Conservation (phyloP, 768 basidiomycete genomes). For the Boletus patriciae region DNA sequence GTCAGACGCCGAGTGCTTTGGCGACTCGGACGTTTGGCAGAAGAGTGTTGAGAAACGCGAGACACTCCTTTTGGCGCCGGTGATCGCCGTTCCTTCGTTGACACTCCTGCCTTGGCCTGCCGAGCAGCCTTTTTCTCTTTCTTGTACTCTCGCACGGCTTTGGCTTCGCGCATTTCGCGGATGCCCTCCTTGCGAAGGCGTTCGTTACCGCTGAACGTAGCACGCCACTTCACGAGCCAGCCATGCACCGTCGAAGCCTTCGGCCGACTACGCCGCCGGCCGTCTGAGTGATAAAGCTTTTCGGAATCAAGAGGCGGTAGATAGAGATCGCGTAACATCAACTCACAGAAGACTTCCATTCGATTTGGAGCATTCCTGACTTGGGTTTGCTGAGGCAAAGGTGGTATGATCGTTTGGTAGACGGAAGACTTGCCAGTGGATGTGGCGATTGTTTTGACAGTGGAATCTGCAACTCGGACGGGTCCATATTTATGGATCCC, state of each 20-base stretch:
- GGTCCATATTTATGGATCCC: constrained; percentile 27
- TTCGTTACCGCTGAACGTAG: constrained; percentile 66
- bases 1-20: constrained; percentile 10
- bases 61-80: constrained; percentile 9
- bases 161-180: constrained; percentile 65
- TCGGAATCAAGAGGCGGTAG: not conserved
- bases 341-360: constrained; percentile 37
- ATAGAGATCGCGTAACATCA: not conserved
- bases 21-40: constrained; percentile 11
- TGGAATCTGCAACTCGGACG: not conserved
- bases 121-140: constrained; percentile 24
- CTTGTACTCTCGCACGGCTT: constrained; percentile 33
- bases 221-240: constrained; percentile 78
- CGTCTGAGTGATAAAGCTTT: constrained; percentile 37
- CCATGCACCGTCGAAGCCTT: constrained; percentile 66
- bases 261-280: constrained; percentile 47
- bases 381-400: constrained; percentile 1
- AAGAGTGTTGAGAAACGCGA: constrained; percentile 8
- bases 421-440: constrained; percentile 8
- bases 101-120: constrained; percentile 14
- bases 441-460: constrained; percentile 7
- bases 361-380: constrained; percentile 29
- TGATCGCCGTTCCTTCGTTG: constrained; percentile 16
- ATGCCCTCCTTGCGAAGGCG: constrained; percentile 64
- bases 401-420: constrained; percentile 6